Percentiles rank a stretch among this genome's conserved stretches.
Conservation (phyloP, 2,329 filamentous ascomycete genomes). For the Diplodia scrobiculata region DNA sequence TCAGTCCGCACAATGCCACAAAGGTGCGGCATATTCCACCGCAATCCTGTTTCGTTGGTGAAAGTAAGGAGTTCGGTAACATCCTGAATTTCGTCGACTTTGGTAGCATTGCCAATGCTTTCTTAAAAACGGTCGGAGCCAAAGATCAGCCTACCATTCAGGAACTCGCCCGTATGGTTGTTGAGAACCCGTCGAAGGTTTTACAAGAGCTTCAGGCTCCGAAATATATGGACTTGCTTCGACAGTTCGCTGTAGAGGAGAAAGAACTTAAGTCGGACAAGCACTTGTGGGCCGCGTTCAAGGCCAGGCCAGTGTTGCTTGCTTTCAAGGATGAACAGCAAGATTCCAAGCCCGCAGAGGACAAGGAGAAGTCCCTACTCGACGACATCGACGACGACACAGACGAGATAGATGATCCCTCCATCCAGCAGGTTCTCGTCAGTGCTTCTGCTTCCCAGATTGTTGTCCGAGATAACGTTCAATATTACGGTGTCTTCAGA, state of each 20-base stretch:
- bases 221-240: slow-evolving; percentile 82
- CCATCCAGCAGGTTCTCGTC: slow-evolving; percentile 18
- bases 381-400: slow-evolving; percentile 53
- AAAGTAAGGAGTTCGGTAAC: slow-evolving; percentile 71
- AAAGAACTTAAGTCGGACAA: slow-evolving; percentile 74
- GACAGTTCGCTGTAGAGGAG: slow-evolving; percentile 75
- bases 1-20: slow-evolving; percentile 46
- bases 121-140: slow-evolving; percentile 83
- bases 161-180: slow-evolving; percentile 83
- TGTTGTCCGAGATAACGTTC: slow-evolving; percentile 57
- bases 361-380: slow-evolving; percentile 48
- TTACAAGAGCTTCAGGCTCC: slow-evolving; percentile 79
- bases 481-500: slow-evolving; percentile 79
- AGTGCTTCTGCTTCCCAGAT: slow-evolving; percentile 62
- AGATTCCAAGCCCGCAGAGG: slow-evolving; percentile 39
- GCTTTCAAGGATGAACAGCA: slow-evolving; percentile 73
- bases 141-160: slow-evolving; percentile 86
- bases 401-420: slow-evolving; percentile 46
- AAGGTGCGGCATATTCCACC: slow-evolving; percentile 64
- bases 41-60: slow-evolving; percentile 76
- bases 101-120: slow-evolving; percentile 80
- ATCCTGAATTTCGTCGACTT: slow-evolving; percentile 99
- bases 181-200: slow-evolving; percentile 78
- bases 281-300: slow-evolving; percentile 74
- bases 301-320: slow-evolving; percentile 72